Conservation (phyloP, 2,329 filamentous ascomycete species). For the Thyridium curvatum region DNA sequence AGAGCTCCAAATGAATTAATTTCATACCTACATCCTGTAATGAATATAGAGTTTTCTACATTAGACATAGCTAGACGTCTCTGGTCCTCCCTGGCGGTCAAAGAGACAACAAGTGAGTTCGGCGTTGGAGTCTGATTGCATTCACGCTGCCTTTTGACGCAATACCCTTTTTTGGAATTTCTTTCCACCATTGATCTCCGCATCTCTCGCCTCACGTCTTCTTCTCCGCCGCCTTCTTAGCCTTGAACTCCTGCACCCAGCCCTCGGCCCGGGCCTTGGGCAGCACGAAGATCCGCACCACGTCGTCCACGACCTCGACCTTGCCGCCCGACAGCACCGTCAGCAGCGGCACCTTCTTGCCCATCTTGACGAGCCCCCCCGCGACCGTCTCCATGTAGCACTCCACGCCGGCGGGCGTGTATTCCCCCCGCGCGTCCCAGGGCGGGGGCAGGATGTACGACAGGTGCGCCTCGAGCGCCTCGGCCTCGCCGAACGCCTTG, state of each 20-base stretch:
- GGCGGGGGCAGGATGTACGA: slow-evolving; percentile 80
- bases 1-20: too few relatives aligned
- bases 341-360: slow-evolving; percentile 73
- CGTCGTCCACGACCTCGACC: slow-evolving; percentile 80
- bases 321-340: slow-evolving; percentile 71
- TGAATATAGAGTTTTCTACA: too few relatives aligned
- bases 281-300: slow-evolving; percentile 78
- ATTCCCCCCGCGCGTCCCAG: slow-evolving; percentile 66
- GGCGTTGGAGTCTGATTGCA: too few relatives aligned
- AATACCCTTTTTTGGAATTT: background rate
- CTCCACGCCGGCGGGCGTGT: slow-evolving; percentile 62
- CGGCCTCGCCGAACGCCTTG: slow-evolving; percentile 75
- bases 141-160: background rate
- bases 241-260: slow-evolving; percentile 87
- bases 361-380: slow-evolving; percentile 82
- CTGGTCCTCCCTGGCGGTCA: background rate
- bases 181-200: background rate
- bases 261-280: slow-evolving; percentile 60
- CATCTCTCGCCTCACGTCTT: background rate
- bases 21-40: too few relatives aligned
- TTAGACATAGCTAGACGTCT: too few relatives aligned
- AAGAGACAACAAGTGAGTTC: too few relatives aligned
- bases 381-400: slow-evolving; percentile 81
- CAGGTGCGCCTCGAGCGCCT: slow-evolving; percentile 71
- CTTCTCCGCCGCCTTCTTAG: slow-evolving; percentile 52